Evolutionary conservation across 768 basidiomycete species (phyloP), one percentile per base, ranked within the genome.

Genomic region (Boletus sensibilis): DNA sequence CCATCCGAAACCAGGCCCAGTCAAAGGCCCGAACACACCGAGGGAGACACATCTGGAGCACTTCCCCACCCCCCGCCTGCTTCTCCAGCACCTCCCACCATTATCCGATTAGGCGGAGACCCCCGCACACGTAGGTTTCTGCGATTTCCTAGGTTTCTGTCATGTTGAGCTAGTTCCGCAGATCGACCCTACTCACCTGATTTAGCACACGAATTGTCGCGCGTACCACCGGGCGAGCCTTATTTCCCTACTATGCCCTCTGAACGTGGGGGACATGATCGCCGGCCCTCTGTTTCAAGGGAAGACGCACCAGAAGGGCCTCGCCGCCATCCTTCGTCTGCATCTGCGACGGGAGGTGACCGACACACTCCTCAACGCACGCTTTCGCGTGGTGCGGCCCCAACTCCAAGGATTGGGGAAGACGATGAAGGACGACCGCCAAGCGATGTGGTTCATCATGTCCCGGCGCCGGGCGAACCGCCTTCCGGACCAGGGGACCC

Each of bases 31-130:
- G 59, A 52, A 43, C 49, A 51, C 31, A 33, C 34, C 20, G 67
- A 67, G 13, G 58, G 40, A 27, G 63, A 61, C 13, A 21, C 43
- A 27, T 37, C 16, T 8, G 31, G 35, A 18, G 23, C 47, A 29
- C 41, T 14, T 44, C 49, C 59, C 9, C 55, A 49, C 18, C 46
- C 35, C 14, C 58, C 60, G 6, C 54, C 60, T 34, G 51, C 45
- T 29, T 70, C 70, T 23, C 70, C 68, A 16, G 39, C 44, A 10
- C 63, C 60, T 12, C 70, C 70, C 21, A 72, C 70, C 10, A 64
- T 72, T 27, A 72, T 72, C 21, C 67, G 68, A 52, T 37, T 71
- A 35, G 69, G 64, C 16, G 58, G 62, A 13, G 66, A 57, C 9
- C 42, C 31, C 42, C 58, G 25, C 23, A 42, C 56, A 42, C 58